phyloP scores from a whole-genome alignment of 2,329 filamentous ascomycete species.

The Botrytis elliptica region DNA sequence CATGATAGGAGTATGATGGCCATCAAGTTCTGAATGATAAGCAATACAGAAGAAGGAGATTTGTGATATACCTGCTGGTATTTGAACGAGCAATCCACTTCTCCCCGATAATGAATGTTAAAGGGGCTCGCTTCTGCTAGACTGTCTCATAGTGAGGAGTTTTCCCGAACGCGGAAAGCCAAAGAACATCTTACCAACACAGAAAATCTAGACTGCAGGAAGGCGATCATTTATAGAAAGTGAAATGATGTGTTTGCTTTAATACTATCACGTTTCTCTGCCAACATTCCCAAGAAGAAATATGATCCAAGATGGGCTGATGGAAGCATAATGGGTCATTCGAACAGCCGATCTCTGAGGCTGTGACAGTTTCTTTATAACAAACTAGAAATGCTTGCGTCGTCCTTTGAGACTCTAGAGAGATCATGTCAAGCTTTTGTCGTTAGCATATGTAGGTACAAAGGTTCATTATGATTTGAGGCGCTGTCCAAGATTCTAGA shows the following conservation, averaged over 20 bases:
- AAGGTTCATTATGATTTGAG: neutral
- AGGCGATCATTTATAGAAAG: too few relatives aligned
- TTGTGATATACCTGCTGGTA: neutral
- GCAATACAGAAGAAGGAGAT: fast-evolving
- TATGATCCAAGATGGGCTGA: neutral
- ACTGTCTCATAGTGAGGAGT: too few relatives aligned
- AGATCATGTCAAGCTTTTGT: neutral
- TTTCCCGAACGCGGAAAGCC: neutral
- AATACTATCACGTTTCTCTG: neutral
- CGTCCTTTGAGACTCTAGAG: neutral
- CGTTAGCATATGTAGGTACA: neutral
- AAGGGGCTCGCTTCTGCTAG: constrained; percentile 2
- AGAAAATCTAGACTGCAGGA: neutral
- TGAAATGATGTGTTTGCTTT: neutral
- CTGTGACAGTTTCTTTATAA: neutral
- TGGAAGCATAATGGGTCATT: neutral
- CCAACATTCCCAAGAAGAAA: neutral
- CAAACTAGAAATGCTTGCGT: neutral
- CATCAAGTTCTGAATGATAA: neutral
- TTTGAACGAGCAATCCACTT: neutral
- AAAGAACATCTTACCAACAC: neutral
- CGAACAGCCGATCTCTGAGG: neutral
- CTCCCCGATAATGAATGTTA: neutral
- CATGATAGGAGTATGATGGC: neutral
- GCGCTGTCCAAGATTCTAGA: neutral